Evolutionary conservation across 306 rosid genomes (phyloP), one percentile per base, ranked within the genome.

Genomic region (Begonia masoniana): DNA sequence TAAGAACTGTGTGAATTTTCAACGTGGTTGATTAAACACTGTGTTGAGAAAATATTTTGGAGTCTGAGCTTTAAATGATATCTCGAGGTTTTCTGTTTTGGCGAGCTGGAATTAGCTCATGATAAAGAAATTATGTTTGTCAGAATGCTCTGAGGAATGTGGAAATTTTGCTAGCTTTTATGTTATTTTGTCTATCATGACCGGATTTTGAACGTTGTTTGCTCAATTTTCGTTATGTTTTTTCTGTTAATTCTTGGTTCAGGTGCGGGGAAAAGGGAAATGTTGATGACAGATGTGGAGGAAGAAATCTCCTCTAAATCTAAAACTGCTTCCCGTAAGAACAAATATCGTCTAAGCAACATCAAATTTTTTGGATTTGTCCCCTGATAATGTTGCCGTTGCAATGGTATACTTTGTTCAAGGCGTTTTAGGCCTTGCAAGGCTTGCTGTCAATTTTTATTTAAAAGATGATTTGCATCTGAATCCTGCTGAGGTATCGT

Each of bases 381-480:
- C 88, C 26, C 99, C 96, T 8, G 99, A 91, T 76, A 86, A 78
- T 66, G 63, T 79, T 56, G 96, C 99, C 41, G 84, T 91, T 57
- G 92, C 99, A 2, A 86, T 91, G 96, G 99, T 91, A 13, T 91
- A 91, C 71, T 91, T 91, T 76, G 99, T 91, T 71, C 99, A 91
- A 81, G 99, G 99, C 43, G 94, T 91, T 58, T 68, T 91, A 47
- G 96, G 88, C 61, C 99, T 91, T 58, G 87, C 99, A 7, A 83
- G 95, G 78, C 78, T 91, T 64, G 99, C 99, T 45, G 88, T 91
- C 46, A 78, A 61, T 74, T 91, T 81, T 62, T 91, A 78, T 64
- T 74, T 91, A 24, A 91, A 86, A 67, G 99, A 91, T 35, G 92
- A 86, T 86, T 83, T 91, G 69, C 94, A 77, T 73, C 73, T 91